Evolutionary conservation across 1,284 basidiomycete genomes (phyloP), one percentile per base, ranked within the genome.

Genomic region (Heterobasidion occidentale): DNA sequence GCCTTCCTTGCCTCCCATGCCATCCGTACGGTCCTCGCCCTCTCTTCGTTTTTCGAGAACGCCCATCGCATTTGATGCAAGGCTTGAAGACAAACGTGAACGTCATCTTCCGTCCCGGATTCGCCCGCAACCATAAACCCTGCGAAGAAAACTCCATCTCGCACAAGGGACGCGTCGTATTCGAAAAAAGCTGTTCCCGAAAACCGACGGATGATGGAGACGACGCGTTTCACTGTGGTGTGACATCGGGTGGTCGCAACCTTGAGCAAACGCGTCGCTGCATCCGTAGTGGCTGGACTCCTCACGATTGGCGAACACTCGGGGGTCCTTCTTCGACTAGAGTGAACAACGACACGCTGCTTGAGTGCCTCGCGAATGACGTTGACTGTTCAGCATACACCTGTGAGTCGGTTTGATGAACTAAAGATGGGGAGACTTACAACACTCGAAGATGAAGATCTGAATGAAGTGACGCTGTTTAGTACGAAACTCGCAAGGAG

Each of bases 31-130:
- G 79, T 81, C 59, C 81, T 79, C 63, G 83, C 80, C 46, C 85
- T 76, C 64, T 91, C 89, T 56, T 84, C 81, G 57, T 80, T 83
- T 65, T 85, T 86, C 11, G 85, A 85, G 65, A 84, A 89, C 3
- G 80, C 83, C 91, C 92, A 94, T 11, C 83, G 80, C 78, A 92
- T 86, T 66, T 90, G 83, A 9, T 79, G 72, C 14, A 94, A 77
- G 6, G 90, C 89, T 17, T 79, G 75, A 0, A 94, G 71, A 63
- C 88, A 93, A 9, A 83, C 69, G 36, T 79, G 74, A 20, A 92
- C 79, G 46, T 89, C 88, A 27, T 90, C 88, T 51, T 87, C 82
- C 20, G 77, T 69, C 14, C 80, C 81, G 9, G 70, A 70, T 19
- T 84, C 75, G 45, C 69, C 73, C 17, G 86, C 87, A 12, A 90